These are phyloP conservation scores for Plectosphaerella cucumerina DNA, from an alignment of 2,329 filamentous ascomycete genomes.

Conservation along the genomic window DNA sequence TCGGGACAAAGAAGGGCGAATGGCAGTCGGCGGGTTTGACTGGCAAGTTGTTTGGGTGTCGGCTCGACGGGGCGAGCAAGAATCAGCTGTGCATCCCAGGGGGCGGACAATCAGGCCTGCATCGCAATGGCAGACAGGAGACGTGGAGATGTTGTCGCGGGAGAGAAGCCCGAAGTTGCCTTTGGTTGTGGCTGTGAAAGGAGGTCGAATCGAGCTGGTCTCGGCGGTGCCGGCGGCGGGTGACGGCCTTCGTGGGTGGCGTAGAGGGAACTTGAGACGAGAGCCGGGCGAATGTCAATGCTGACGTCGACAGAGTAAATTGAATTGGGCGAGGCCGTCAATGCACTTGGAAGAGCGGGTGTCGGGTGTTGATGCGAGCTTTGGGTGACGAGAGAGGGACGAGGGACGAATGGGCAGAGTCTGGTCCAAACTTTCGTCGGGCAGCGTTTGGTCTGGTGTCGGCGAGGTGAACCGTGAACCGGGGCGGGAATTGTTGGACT, in stretches of 20 bases:
- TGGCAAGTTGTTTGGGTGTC: background rate
- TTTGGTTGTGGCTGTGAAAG: background rate
- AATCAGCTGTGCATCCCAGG: background rate
- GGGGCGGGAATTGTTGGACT: background rate
- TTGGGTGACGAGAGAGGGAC: background rate
- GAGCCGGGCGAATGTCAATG: background rate
- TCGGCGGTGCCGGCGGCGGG: background rate
- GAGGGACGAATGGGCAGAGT: background rate
- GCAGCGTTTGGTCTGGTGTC: background rate
- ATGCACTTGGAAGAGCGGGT: background rate
- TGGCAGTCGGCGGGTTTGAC: too few species aligned
- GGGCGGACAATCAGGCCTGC: background rate
- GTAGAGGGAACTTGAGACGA: background rate
- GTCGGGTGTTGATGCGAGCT: background rate
- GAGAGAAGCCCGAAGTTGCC: background rate
- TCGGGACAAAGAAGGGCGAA: background rate
- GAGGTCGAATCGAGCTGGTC: background rate
- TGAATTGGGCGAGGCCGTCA: background rate
- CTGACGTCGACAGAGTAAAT: background rate
- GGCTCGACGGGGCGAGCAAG: background rate
- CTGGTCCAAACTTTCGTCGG: background rate
- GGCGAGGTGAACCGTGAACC: background rate
- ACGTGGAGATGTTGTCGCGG: background rate
- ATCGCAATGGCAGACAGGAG: background rate
- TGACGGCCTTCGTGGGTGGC: background rate